Evolutionary conservation across 306 rosid genomes (phyloP).

Genomic region (Canavalia ensiformis): DNA sequence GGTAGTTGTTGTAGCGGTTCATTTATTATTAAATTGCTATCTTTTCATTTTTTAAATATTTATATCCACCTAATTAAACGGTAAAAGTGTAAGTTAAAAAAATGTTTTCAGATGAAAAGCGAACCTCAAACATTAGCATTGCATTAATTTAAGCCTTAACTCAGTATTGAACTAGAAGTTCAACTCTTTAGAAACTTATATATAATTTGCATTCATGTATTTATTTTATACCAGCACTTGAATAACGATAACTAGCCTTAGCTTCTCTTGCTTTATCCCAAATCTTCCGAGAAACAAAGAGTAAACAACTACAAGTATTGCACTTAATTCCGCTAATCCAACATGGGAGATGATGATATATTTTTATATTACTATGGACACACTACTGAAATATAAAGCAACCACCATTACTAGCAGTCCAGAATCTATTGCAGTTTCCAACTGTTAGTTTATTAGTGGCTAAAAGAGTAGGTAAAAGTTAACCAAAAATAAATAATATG

Average conservation of each 20-base stretch:
- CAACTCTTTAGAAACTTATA: not conserved
- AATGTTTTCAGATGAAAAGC: too few species aligned
- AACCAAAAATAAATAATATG: not conserved
- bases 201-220: not conserved
- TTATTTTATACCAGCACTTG: not conserved
- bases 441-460: constrained; percentile 1
- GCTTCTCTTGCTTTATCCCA: not conserved
- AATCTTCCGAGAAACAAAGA: not conserved
- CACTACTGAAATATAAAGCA: not conserved
- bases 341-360: not conserved
- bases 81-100: not conserved
- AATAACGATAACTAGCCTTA: not conserved
- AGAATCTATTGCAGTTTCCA: not conserved
- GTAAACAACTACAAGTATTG: not conserved
- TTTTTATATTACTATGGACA: not conserved
- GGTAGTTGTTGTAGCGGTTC: constrained; percentile 40
- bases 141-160: not conserved
- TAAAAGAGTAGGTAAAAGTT: constrained; percentile 14
- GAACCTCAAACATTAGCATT: constrained; percentile 1
- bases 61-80: not conserved
- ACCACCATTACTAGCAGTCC: not conserved
- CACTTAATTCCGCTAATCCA: not conserved
- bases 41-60: not conserved
- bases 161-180: not conserved
- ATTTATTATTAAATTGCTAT: not conserved